Conservation (phyloP, 495 filamentous ascomycete genomes). For the Xylaria sp. region DNA sequence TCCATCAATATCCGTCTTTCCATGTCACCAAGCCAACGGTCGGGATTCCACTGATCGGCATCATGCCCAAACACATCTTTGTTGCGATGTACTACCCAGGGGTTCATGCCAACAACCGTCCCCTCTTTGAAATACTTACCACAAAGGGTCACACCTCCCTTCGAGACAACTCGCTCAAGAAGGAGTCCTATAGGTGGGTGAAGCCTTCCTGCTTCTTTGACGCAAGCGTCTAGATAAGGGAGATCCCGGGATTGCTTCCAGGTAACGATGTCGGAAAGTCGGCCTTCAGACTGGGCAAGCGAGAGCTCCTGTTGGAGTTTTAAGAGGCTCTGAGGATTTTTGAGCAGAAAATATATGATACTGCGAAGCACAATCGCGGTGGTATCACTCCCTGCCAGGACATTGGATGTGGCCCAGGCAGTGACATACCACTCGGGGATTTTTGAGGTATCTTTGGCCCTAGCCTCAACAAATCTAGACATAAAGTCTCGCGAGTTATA, state of each 20-base stretch:
- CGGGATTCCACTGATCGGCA: not conserved
- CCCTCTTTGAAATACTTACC: not conserved
- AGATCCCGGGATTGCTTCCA: not conserved
- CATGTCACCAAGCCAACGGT: not conserved
- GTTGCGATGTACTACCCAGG: not conserved
- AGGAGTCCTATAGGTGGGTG: not conserved
- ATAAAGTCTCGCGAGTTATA: no score
- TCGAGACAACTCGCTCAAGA: not conserved
- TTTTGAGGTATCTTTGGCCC: no score
- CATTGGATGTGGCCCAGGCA: no score
- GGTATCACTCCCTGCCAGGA: no score
- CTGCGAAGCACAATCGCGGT: no score
- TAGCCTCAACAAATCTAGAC: no score
- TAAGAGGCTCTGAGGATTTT: not conserved
- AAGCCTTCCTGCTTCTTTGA: not conserved
- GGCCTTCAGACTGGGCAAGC: not conserved
- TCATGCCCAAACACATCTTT: not conserved
- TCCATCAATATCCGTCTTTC: not conserved
- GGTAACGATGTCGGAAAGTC: not conserved
- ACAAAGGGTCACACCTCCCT: not conserved
- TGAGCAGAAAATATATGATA: not conserved
- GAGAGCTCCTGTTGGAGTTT: not conserved
- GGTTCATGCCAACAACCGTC: not conserved
- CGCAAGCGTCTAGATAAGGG: not conserved
- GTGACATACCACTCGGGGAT: no score